These are phyloP conservation scores for Triticum urartu DNA, from an alignment of 176 grass and related monocot genomes.

Conservation along the genomic window DNA sequence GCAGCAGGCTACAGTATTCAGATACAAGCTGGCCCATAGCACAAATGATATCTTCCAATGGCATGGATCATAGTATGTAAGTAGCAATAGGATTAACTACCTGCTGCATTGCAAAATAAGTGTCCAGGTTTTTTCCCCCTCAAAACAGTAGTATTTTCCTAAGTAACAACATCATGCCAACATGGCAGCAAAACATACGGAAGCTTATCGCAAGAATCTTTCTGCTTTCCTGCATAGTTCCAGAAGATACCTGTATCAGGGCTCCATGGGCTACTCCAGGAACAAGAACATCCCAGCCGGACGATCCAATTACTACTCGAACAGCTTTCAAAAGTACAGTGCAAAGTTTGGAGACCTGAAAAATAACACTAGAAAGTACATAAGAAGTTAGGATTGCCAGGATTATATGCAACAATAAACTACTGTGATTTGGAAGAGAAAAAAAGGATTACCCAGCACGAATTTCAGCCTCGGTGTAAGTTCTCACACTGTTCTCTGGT, in stretches of 20 bases:
- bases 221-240: neutral
- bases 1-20: neutral
- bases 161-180: neutral
- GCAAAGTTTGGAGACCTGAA: slow-evolving; percentile 94
- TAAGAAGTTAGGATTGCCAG: slow-evolving; percentile 36
- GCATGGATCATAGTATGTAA: neutral
- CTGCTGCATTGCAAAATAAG: neutral
- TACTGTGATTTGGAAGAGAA: neutral
- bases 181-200: neutral
- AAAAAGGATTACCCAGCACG: slow-evolving; percentile 73
- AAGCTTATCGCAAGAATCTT: neutral
- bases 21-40: neutral
- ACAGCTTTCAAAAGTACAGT: slow-evolving; percentile 74
- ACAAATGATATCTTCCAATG: neutral
- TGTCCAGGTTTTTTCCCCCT: neutral
- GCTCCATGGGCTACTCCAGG: slow-evolving; percentile 78
- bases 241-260: slow-evolving; percentile 62
- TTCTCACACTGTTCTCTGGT: slow-evolving; percentile 84
- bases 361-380: slow-evolving; percentile 70
- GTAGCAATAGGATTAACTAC: neutral
- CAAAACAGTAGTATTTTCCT: neutral
- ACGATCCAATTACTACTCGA: slow-evolving; percentile 62
- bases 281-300: slow-evolving; percentile 93
- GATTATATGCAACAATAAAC: neutral
- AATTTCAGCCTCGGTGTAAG: slow-evolving; percentile 97